Evolutionary conservation across 2,329 filamentous ascomycete genomes (phyloP).

Genomic region (Fusarium redolens): DNA sequence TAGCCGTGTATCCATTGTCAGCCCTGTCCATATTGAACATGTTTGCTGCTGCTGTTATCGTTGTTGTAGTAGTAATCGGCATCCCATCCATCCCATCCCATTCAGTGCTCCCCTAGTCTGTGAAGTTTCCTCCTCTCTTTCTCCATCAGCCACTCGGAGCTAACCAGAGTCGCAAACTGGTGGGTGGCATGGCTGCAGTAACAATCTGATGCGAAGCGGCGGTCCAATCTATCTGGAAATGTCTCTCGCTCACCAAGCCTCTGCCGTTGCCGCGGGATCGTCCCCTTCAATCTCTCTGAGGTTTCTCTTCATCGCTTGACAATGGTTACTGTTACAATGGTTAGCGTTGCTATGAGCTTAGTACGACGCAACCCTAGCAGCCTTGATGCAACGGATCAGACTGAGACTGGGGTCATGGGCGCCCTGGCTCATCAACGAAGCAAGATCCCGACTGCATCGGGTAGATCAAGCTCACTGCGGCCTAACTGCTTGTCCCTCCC

Average conservation of each 20-base stretch:
- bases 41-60: not conserved
- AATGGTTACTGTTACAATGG: constrained; percentile 59
- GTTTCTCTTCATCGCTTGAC: constrained; percentile 74
- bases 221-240: constrained; percentile 31
- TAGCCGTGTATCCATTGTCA: constrained; percentile 47
- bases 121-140: constrained; percentile 30
- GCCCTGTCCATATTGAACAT: constrained; percentile 41
- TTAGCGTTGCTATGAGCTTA: constrained; percentile 42
- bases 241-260: constrained; percentile 26
- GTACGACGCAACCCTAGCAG: constrained; percentile 21
- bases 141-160: constrained; percentile 25
- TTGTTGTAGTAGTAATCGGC: constrained; percentile 17
- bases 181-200: constrained; percentile 33
- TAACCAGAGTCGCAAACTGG: constrained; percentile 29
- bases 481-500: constrained; percentile 18
- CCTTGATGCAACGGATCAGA: constrained; percentile 22
- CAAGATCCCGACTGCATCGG: constrained; percentile 40
- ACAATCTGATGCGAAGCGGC: constrained; percentile 39
- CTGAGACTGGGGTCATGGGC: constrained; percentile 22
- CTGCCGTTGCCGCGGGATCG: constrained; percentile 31
- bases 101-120: constrained; percentile 18
- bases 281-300: constrained; percentile 38
- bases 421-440: constrained; percentile 28
- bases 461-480: constrained; percentile 32
- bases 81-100: constrained; percentile 36